Percentiles rank a stretch among this genome's conserved stretches.
Evolutionary conservation across 345 rosid species (phyloP).

Genomic region (Eutrema japonicum): DNA sequence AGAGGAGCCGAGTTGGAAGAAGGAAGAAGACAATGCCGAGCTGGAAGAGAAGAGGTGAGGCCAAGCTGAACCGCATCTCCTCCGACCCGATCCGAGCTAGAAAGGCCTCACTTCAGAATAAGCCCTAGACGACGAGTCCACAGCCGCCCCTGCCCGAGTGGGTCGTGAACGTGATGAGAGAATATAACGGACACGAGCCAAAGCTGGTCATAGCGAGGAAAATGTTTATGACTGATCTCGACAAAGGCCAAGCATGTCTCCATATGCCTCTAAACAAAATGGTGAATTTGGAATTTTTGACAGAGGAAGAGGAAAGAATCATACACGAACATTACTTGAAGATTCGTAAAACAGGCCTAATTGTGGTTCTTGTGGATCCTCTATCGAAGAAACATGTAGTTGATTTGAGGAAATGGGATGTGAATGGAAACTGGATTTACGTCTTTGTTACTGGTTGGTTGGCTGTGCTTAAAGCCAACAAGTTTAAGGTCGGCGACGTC

Average conservation of each 20-base stretch:
- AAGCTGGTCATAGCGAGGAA: slow-evolving; percentile 16
- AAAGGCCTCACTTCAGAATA: too few relatives aligned
- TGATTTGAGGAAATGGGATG: slow-evolving; percentile 27
- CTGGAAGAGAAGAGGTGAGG: too few relatives aligned
- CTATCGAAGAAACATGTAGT: not conserved
- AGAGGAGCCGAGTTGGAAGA: too few relatives aligned
- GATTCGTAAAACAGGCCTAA: not conserved
- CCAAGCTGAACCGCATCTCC: too few relatives aligned
- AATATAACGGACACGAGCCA: slow-evolving; percentile 6
- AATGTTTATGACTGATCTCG: slow-evolving; percentile 5
- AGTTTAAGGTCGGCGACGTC: not conserved
- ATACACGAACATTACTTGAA: not conserved
- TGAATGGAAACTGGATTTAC: not conserved
- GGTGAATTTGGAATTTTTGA: not conserved
- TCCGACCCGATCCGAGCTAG: too few relatives aligned
- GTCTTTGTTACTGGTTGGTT: slow-evolving; percentile 19
- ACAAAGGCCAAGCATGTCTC: not conserved
- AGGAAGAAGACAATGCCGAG: too few relatives aligned
- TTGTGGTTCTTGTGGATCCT: slow-evolving; percentile 26
- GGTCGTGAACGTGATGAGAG: slow-evolving; percentile 6
- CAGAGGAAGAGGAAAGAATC: not conserved
- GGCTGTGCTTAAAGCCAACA: slow-evolving; percentile 8
- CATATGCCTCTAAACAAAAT: not conserved
- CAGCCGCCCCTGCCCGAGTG: not conserved
- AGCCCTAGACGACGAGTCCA: too few relatives aligned